Percentiles rank a stretch among this genome's conserved stretches.
Conservation (phyloP, 2,329 filamentous ascomycete species). For the Colletotrichum orchidophilum region DNA sequence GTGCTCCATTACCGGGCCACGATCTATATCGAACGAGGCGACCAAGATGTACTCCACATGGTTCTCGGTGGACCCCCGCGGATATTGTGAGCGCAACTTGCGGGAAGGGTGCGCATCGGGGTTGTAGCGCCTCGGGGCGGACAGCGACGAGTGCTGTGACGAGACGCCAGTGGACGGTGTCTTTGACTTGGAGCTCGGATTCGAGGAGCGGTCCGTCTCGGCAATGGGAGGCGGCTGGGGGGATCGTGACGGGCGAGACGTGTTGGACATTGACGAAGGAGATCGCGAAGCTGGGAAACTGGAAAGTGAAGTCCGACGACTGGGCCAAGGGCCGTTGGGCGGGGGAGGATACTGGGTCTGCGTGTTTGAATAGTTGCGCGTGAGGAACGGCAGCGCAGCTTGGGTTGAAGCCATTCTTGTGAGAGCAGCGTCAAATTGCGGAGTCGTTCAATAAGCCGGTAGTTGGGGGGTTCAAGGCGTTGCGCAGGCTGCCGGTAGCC, state of each 20-base stretch:
- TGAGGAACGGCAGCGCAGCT: slow-evolving; percentile 53
- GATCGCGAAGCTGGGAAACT: slow-evolving; percentile 70
- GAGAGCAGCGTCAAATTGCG: slow-evolving; percentile 21
- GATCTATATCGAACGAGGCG: slow-evolving; percentile 96
- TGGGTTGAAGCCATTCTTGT: slow-evolving; percentile 50
- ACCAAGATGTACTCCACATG: slow-evolving; percentile 99
- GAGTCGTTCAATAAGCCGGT: slow-evolving; percentile 22
- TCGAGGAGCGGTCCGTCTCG: slow-evolving; percentile 65
- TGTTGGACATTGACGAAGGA: slow-evolving; percentile 65
- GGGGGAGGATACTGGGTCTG: slow-evolving; percentile 44
- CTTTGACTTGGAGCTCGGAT: slow-evolving; percentile 69
- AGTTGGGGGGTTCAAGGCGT: slow-evolving; percentile 11
- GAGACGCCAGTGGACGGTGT: slow-evolving; percentile 66
- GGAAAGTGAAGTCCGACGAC: slow-evolving; percentile 67
- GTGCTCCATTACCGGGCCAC: slow-evolving; percentile 97
- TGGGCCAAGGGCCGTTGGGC: slow-evolving; percentile 38
- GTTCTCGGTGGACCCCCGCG: slow-evolving; percentile 78
- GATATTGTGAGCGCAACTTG: slow-evolving; percentile 78
- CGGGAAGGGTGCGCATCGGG: slow-evolving; percentile 60
- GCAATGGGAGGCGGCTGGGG: slow-evolving; percentile 58
- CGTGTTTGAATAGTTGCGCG: slow-evolving; percentile 50
- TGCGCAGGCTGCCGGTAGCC: slow-evolving; percentile 27
- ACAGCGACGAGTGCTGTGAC: slow-evolving; percentile 69
- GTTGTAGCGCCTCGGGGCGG: slow-evolving; percentile 60
- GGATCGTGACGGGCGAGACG: slow-evolving; percentile 63